Evolutionary conservation across 2,329 filamentous ascomycete species (phyloP).

Genomic region (Chalaropsis thielavioides): DNA sequence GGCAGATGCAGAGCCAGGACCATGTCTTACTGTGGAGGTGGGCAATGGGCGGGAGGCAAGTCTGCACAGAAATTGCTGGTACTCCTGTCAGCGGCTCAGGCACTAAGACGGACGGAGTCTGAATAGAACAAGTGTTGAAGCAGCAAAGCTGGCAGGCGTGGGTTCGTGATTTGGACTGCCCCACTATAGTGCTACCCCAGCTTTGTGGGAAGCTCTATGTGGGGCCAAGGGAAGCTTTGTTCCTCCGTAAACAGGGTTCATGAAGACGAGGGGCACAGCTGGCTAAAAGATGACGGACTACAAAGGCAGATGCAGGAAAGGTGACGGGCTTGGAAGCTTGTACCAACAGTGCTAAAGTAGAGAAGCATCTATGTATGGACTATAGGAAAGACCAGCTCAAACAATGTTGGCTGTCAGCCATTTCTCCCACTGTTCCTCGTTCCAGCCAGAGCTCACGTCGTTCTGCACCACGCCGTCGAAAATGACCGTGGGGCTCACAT

Average conservation of each 20-base stretch:
- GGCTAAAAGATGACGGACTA: neutral
- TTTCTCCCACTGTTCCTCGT: slow-evolving; percentile 66
- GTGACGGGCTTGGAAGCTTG: neutral
- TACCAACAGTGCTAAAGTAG: neutral
- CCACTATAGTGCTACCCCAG: slow-evolving; percentile 3
- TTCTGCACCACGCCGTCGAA: slow-evolving; percentile 75
- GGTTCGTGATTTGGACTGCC: neutral
- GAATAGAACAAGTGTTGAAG: neutral
- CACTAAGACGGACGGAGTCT: neutral
- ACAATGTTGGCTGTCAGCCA: slow-evolving; percentile 45
- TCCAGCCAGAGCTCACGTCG: slow-evolving; percentile 67
- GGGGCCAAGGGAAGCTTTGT: neutral
- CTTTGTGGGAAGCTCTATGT: neutral
- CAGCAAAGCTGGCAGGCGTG: neutral
- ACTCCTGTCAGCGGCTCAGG: no score
- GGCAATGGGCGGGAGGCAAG: no score
- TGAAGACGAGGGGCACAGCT: neutral
- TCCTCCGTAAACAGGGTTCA: neutral
- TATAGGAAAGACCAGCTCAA: neutral
- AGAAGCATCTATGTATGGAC: neutral
- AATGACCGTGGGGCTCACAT: slow-evolving; percentile 81
- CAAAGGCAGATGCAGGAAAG: neutral
- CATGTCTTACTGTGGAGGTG: neutral
- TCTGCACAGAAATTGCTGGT: no score
- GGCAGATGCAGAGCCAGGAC: neutral